Conservation (phyloP, 1,139 yeast species). For the Hansenula sp. region DNA sequence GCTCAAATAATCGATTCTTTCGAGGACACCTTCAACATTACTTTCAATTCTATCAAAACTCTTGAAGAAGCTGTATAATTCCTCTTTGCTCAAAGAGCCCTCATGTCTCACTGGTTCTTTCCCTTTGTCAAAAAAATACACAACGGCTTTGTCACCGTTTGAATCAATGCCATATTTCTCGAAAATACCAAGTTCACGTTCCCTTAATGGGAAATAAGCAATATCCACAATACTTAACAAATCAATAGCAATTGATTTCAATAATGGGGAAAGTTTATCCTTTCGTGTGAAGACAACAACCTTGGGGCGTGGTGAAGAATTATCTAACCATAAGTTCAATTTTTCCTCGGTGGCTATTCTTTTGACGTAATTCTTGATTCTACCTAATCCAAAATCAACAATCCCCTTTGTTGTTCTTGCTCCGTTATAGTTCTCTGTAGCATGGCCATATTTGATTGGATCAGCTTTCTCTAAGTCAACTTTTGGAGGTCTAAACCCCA, state of each 20-base stretch:
- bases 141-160: constrained; percentile 8
- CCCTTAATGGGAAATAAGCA: constrained; percentile 30
- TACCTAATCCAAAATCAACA: constrained; percentile 51
- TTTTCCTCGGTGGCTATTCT: constrained; percentile 36
- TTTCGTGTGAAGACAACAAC: constrained; percentile 44
- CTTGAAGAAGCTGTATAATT: constrained; percentile 8
- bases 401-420: constrained; percentile 60
- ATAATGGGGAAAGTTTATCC: constrained; percentile 51
- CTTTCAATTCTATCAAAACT: constrained; percentile 4
- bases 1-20: constrained; percentile 9
- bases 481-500: constrained; percentile 83
- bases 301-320: constrained; percentile 29
- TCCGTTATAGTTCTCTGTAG: constrained; percentile 66
- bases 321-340: constrained; percentile 28
- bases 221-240: constrained; percentile 48
- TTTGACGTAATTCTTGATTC: constrained; percentile 71
- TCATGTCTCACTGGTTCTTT: constrained; percentile 6
- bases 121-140: constrained; percentile 9
- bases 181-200: constrained; percentile 4
- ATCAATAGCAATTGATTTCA: constrained; percentile 75
- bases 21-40: constrained; percentile 3
- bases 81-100: constrained; percentile 15
- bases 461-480: constrained; percentile 28
- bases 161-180: constrained; percentile 13
- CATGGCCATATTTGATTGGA: constrained; percentile 35